A percentile compares a stretch with the other conserved stretches of the same genome.
phyloP scores from a whole-genome alignment of 495 filamentous ascomycete species.

The Xylaria intraflava region DNA sequence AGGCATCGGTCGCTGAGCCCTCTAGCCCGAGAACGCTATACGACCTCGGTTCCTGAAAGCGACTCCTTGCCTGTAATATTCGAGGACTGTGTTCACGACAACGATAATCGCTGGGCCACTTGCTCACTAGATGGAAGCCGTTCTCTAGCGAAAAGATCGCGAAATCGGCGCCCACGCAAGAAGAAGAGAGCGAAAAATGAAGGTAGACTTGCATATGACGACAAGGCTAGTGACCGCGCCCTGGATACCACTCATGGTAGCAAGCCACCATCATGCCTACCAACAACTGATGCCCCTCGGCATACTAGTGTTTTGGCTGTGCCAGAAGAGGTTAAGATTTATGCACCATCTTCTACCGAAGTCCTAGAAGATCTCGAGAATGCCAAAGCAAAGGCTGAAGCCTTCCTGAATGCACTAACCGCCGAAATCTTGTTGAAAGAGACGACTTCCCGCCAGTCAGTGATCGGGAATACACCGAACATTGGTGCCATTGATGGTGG shows the following conservation, averaged over 20 bases:
- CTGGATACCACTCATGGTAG: not conserved
- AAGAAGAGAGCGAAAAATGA: not conserved
- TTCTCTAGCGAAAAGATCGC: not conserved
- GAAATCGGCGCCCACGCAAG: not conserved
- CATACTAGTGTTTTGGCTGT: not conserved
- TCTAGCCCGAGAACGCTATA: not conserved
- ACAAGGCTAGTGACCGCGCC: conserved; percentile 1
- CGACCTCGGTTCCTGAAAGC: too few species aligned
- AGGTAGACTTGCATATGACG: conserved; percentile 22
- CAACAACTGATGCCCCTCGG: not conserved
- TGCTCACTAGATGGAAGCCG: too few species aligned
- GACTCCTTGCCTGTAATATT: too few species aligned
- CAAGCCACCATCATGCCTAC: not conserved
- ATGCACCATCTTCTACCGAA: not conserved
- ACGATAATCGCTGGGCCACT: too few species aligned
- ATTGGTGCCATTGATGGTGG: not conserved
- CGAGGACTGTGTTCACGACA: too few species aligned
- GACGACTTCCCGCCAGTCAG: not conserved
- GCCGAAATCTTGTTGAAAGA: conserved; percentile 1
- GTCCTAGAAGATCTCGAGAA: not conserved
- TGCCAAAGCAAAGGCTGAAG: not conserved
- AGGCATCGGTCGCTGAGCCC: not conserved
- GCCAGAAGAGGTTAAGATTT: not conserved
- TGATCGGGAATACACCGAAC: not conserved
- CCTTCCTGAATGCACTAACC: not conserved